A percentile compares a stretch with the other conserved stretches of the same genome.
phyloP scores from a whole-genome alignment of 495 filamentous ascomycete species.

The Talaromyces adpressus region DNA sequence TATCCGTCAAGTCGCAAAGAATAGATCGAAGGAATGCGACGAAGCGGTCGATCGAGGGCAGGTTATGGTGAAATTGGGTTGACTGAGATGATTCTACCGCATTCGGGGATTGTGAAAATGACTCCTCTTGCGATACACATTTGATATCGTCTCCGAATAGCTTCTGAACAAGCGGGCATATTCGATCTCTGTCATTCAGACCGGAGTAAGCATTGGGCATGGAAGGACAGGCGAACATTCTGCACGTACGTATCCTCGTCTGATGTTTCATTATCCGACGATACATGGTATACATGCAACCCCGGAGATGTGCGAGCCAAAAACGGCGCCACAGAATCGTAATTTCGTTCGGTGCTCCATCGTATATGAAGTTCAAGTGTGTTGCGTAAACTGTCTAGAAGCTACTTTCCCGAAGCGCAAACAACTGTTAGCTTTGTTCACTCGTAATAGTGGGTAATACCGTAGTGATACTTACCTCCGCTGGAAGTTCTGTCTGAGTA shows the following conservation, averaged over 20 bases:
- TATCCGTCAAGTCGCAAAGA: conserved; percentile 41
- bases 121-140: conserved; percentile 47
- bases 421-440: background rate
- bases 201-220: background rate
- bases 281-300: conserved; percentile 75
- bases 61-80: conserved; percentile 60
- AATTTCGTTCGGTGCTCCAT: conserved; percentile 58
- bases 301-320: conserved; percentile 69
- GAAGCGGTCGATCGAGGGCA: conserved; percentile 50
- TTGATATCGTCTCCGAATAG: conserved; percentile 52
- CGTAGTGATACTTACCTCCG: conserved; percentile 41
- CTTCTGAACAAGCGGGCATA: conserved; percentile 57
- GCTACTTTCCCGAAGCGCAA: conserved; percentile 22
- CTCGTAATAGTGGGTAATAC: background rate
- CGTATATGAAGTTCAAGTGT: conserved; percentile 72
- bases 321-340: conserved; percentile 59
- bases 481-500: conserved; percentile 63
- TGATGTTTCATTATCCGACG: conserved; percentile 17
- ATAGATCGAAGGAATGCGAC: conserved; percentile 48
- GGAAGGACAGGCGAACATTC: background rate
- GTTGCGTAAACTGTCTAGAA: conserved; percentile 55
- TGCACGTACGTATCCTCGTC: background rate
- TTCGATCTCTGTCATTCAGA: conserved; percentile 34
- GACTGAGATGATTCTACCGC: conserved; percentile 50
- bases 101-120: conserved; percentile 58